Evolutionary conservation across 495 filamentous ascomycete species (phyloP).

Genomic region (Penicillium mononematosum): DNA sequence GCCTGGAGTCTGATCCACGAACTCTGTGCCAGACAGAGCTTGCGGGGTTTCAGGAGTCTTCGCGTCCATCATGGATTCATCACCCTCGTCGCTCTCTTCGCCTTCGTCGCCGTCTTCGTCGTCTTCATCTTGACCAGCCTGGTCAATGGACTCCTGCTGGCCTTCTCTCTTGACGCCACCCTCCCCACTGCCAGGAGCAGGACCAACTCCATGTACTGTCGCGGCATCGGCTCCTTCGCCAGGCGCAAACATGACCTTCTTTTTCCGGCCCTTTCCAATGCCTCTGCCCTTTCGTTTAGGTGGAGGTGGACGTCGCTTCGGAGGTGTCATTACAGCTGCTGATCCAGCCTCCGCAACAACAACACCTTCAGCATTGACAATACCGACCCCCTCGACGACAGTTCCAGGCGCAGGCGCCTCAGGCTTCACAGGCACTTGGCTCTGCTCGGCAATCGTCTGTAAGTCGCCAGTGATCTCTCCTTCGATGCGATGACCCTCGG

Average conservation of each 20-base stretch:
- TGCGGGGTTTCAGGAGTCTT: conserved; percentile 46
- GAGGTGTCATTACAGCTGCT: conserved; percentile 43
- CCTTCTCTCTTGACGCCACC: conserved; percentile 28
- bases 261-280: conserved; percentile 64
- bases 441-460: conserved; percentile 33
- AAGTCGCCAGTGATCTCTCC: conserved; percentile 69
- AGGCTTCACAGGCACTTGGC: conserved; percentile 37
- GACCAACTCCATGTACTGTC: conserved; percentile 33
- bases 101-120: conserved; percentile 45
- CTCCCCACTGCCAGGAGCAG: conserved; percentile 22
- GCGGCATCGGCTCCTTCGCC: conserved; percentile 43
- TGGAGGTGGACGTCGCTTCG: conserved; percentile 66
- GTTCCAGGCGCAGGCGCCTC: conserved; percentile 56
- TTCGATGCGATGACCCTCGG: conserved; percentile 77
- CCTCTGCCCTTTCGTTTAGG: conserved; percentile 74
- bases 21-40: conserved; percentile 26
- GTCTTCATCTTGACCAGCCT: conserved; percentile 45
- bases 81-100: conserved; percentile 57
- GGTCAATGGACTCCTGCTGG: conserved; percentile 41
- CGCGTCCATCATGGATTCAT: conserved; percentile 54
- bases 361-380: conserved; percentile 60
- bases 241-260: conserved; percentile 57
- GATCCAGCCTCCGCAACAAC: conserved; percentile 55
- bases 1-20: conserved; percentile 18
- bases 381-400: conserved; percentile 60